A percentile compares a stretch with the other conserved stretches of the same genome.
phyloP scores from a whole-genome alignment of 129 eudicot genomes.

The Flaveria bidentis region DNA sequence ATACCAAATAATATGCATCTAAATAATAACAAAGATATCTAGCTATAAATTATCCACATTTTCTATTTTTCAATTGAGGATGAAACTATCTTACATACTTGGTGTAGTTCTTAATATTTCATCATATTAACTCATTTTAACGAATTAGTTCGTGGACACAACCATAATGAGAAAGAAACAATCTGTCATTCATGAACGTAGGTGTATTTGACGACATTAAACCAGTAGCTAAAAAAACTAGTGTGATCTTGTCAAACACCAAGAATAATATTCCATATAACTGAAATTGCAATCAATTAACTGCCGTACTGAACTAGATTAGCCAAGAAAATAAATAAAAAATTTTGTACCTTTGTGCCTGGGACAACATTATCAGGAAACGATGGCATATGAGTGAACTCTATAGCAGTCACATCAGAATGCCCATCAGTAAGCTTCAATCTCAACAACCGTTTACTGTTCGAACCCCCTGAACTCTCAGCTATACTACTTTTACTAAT shows the following conservation, averaged over 20 bases:
- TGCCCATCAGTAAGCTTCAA: slow-evolving; percentile 86
- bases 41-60: not conserved
- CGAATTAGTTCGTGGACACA: not conserved
- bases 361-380: slow-evolving; percentile 73
- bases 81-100: not conserved
- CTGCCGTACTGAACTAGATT: not conserved
- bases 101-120: not conserved
- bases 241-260: not conserved
- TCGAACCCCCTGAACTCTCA: slow-evolving; percentile 56
- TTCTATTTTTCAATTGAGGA: not conserved
- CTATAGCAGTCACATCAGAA: slow-evolving; percentile 68
- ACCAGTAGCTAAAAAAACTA: not conserved
- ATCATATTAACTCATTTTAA: no score
- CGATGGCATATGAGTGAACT: slow-evolving; percentile 67
- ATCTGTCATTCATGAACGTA: not conserved
- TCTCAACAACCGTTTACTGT: slow-evolving; percentile 55
- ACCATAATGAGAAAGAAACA: not conserved
- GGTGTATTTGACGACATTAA: not conserved
- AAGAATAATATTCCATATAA: not conserved
- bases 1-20: not conserved
- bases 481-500: slow-evolving; percentile 57
- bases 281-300: not conserved
- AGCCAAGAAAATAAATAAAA: not conserved
- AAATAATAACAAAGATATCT: not conserved
- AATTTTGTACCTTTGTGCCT: slow-evolving; percentile 70